Percentiles rank a stretch among this genome's conserved stretches.
Evolutionary conservation across 129 eudicot species (phyloP).

Genomic region (Saposhnikovia divaricata): DNA sequence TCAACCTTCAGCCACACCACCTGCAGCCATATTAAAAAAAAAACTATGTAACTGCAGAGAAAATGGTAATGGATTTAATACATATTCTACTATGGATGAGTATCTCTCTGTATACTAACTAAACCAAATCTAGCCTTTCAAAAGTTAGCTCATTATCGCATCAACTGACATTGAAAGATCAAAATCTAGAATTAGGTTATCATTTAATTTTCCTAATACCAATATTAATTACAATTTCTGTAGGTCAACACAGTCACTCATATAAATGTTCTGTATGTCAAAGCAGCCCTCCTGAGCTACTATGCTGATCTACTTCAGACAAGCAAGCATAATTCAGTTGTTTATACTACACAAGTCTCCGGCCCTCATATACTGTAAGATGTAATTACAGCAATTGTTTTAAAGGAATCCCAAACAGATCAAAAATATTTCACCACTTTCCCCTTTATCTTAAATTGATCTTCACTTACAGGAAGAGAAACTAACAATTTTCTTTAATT

Average conservation of each 20-base stretch:
- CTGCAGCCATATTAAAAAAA: conserved; percentile 27
- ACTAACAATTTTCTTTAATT: neutral
- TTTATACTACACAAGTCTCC: neutral
- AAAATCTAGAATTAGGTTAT: neutral
- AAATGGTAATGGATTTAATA: neutral
- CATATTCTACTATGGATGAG: neutral
- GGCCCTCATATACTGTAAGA: neutral
- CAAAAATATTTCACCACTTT: neutral
- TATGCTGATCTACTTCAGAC: neutral
- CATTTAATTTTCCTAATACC: neutral
- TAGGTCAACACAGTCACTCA: neutral
- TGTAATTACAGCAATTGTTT: neutral
- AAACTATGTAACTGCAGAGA: neutral
- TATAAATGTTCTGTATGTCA: neutral
- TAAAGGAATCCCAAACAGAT: neutral
- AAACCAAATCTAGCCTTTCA: neutral
- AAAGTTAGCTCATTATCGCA: neutral
- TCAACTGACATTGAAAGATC: neutral
- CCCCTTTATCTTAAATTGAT: neutral
- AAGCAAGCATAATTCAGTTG: neutral
- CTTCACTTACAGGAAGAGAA: neutral
- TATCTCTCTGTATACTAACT: neutral
- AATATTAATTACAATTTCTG: neutral
- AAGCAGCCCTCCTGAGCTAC: neutral
- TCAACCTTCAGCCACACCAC: conserved; percentile 82